Conservation (phyloP, 169 alveolate species). For the Pseudocohnilembus persalinus region DNA sequence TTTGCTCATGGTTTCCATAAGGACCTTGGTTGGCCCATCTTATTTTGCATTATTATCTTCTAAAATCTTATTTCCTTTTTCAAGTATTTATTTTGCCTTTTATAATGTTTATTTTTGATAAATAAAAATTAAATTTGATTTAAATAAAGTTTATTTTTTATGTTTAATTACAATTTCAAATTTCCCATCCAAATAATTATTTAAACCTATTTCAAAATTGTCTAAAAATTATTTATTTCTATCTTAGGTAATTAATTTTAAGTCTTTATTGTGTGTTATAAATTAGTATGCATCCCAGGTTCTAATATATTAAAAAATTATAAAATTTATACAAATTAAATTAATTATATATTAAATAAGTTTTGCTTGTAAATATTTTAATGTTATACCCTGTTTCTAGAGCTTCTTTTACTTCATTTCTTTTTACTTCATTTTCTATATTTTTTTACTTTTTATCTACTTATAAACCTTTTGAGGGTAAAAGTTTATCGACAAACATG, state of each 20-base stretch:
- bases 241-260: neutral
- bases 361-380: too few relatives aligned
- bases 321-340: neutral
- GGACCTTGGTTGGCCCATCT: conserved; percentile 59
- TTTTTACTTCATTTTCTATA: neutral
- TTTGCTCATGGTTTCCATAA: conserved; percentile 44
- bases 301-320: neutral
- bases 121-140: too few relatives aligned
- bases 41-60: conserved; percentile 7
- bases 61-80: neutral
- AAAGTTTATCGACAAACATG: conserved; percentile 37
- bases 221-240: conserved; percentile 27
- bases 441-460: neutral
- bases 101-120: too few relatives aligned
- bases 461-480: neutral
- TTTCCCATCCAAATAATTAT: conserved; percentile 47
- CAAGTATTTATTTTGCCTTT: neutral
- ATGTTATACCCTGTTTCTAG: neutral
- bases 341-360: neutral
- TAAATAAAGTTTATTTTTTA: neutral
- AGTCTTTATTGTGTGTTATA: conserved; percentile 9
- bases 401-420: neutral
- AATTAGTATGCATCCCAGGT: neutral
- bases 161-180: conserved; percentile 35
- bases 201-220: conserved; percentile 29